Evolutionary conservation across 306 rosid genomes (phyloP).

Genomic region (Glycine soja): DNA sequence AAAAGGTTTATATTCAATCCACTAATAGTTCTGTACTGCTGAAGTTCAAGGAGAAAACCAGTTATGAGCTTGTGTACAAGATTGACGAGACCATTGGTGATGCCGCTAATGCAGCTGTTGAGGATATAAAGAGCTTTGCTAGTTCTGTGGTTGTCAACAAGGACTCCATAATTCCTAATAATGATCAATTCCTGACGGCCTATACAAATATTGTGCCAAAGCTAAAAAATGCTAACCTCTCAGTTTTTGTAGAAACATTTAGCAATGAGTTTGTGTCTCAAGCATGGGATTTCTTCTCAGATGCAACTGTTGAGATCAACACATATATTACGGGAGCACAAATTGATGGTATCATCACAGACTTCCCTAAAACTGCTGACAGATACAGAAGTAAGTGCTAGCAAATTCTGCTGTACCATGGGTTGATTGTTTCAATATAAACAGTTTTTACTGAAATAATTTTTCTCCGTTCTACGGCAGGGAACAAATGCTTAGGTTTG

Average conservation of each 20-base stretch:
- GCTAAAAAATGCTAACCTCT: constrained; percentile 61
- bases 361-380: constrained; percentile 77
- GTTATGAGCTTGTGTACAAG: constrained; percentile 72
- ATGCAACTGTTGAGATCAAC: constrained; percentile 86
- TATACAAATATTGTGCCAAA: constrained; percentile 50
- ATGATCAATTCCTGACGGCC: constrained; percentile 32
- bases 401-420: constrained; percentile 18
- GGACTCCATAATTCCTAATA: constrained; percentile 60
- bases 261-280: constrained; percentile 93
- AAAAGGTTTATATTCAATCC: constrained; percentile 80
- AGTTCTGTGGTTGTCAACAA: constrained; percentile 70
- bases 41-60: constrained; percentile 65
- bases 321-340: constrained; percentile 51
- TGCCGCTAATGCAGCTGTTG: constrained; percentile 52
- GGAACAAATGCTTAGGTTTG: constrained; percentile 61
- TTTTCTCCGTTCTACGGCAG: constrained; percentile 58
- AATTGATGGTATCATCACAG: constrained; percentile 80
- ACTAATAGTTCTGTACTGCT: constrained; percentile 71
- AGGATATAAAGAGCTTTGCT: constrained; percentile 76
- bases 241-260: constrained; percentile 79
- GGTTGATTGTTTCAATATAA: too few relatives aligned
- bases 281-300: constrained; percentile 94
- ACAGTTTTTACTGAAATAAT: too few relatives aligned
- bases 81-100: constrained; percentile 66
- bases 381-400: constrained; percentile 85